Percentiles rank a stretch among this genome's conserved stretches.
These are phyloP conservation scores for Globisporangium nagaii DNA, from an alignment of 352 stramenopile species.

Conservation along the genomic window DNA sequence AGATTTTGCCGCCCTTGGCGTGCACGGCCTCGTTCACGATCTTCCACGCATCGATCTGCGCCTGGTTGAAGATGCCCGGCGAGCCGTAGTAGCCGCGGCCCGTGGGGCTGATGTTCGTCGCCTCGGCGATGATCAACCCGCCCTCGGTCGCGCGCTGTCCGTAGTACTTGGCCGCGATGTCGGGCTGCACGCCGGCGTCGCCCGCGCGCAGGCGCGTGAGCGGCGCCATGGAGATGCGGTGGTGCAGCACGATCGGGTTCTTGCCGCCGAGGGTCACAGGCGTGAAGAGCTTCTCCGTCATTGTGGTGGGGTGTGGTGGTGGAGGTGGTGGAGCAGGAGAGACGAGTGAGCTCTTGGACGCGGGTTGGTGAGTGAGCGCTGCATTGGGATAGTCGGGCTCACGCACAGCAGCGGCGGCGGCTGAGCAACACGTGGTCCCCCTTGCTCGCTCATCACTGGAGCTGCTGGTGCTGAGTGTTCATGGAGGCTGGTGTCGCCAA, in stretches of 20 bases:
- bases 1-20: slow-evolving; percentile 49
- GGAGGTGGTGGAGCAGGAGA: not conserved
- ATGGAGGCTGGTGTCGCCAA: not conserved
- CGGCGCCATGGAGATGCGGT: slow-evolving; percentile 42
- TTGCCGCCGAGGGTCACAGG: slow-evolving; percentile 20
- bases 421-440: not conserved
- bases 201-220: slow-evolving; percentile 29
- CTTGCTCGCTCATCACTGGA: not conserved
- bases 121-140: slow-evolving; percentile 59
- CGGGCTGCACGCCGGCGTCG: slow-evolving; percentile 25
- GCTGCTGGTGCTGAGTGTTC: not conserved
- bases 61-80: slow-evolving; percentile 33
- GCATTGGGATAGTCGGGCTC: not conserved
- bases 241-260: slow-evolving; percentile 22
- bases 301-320: not conserved
- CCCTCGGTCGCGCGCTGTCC: slow-evolving; percentile 44
- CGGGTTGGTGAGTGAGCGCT: slow-evolving; percentile 6
- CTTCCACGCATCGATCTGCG: slow-evolving; percentile 40
- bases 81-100: slow-evolving; percentile 17
- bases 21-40: slow-evolving; percentile 49
- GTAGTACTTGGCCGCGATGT: slow-evolving; percentile 58
- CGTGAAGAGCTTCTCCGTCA: slow-evolving; percentile 21
- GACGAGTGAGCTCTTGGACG: not conserved
- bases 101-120: slow-evolving; percentile 38
- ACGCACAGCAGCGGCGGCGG: not conserved